Evolutionary conservation across 805 yeast genomes (phyloP).

Genomic region (Yarrowia sp.): DNA sequence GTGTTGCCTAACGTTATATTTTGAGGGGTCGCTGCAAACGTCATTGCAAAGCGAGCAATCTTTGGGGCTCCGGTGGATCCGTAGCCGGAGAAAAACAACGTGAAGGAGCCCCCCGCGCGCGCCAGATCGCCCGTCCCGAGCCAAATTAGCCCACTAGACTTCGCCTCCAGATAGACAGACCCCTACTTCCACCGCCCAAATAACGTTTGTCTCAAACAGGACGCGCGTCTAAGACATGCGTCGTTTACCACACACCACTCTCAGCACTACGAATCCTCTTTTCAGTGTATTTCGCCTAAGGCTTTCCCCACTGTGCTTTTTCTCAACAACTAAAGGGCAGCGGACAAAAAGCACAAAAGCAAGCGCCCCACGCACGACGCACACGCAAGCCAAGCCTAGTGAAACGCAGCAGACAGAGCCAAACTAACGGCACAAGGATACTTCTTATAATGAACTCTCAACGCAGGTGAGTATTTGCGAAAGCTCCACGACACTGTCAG

Average conservation of each 20-base stretch:
- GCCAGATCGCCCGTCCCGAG: no score
- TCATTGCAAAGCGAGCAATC: background rate
- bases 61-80: no score
- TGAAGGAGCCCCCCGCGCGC: no score
- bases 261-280: background rate
- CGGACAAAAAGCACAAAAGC: slow-evolving; percentile 13
- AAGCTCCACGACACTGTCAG: no score
- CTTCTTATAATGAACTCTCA: slow-evolving; percentile 18
- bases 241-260: slow-evolving; percentile 16
- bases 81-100: no score
- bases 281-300: slow-evolving; percentile 13
- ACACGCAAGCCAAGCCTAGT: slow-evolving; percentile 10
- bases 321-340: background rate
- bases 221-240: slow-evolving; percentile 26
- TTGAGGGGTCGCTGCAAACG: slow-evolving; percentile 2
- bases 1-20: slow-evolving; percentile 3
- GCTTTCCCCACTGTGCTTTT: background rate
- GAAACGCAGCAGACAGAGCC: background rate
- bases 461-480: slow-evolving; percentile 21
- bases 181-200: background rate
- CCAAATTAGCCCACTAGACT: no score
- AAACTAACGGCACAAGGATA: background rate
- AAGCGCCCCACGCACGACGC: slow-evolving; percentile 8
- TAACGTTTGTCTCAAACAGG: slow-evolving; percentile 7
- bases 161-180: no score